Conservation (phyloP, 768 basidiomycete genomes). For the Sporobolomyces pararoseus region DNA sequence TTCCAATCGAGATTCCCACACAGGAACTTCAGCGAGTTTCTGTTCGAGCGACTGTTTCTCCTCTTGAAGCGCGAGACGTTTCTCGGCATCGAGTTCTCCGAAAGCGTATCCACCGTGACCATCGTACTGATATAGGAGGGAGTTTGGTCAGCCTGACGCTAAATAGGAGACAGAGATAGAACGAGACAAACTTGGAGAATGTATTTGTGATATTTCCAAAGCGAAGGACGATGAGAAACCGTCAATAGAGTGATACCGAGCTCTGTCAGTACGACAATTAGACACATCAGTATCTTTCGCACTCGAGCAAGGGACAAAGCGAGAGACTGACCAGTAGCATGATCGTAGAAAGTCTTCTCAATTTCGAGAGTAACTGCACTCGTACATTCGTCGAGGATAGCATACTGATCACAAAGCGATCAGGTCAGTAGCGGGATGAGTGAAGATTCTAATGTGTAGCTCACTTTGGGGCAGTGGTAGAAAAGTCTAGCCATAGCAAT, state of each 20-base stretch:
- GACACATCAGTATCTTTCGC: too few species aligned
- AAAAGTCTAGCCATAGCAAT: conserved; percentile 96
- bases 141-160: too few species aligned
- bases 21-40: conserved; percentile 72
- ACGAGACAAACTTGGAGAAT: conserved; percentile 45
- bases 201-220: conserved; percentile 64
- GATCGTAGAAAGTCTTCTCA: conserved; percentile 92
- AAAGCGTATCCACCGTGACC: conserved; percentile 94
- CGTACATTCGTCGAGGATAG: conserved; percentile 93
- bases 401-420: conserved; percentile 60
- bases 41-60: conserved; percentile 86
- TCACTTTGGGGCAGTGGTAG: conserved; percentile 83
- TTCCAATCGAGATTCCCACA: conserved; percentile 48
- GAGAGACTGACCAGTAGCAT: conserved; percentile 59
- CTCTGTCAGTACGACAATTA: conserved; percentile 45
- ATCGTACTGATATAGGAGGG: conserved; percentile 62
- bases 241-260: conserved; percentile 88
- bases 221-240: conserved; percentile 87
- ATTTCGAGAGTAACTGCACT: conserved; percentile 87
- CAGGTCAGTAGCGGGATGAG: background rate
- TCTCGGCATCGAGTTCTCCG: conserved; percentile 83
- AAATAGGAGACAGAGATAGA: background rate
- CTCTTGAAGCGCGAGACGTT: conserved; percentile 81
- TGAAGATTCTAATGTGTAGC: too few species aligned
- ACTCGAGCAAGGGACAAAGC: background rate